phyloP scores from a whole-genome alignment of 257 asterid species.

The Solanum etuberosum region DNA sequence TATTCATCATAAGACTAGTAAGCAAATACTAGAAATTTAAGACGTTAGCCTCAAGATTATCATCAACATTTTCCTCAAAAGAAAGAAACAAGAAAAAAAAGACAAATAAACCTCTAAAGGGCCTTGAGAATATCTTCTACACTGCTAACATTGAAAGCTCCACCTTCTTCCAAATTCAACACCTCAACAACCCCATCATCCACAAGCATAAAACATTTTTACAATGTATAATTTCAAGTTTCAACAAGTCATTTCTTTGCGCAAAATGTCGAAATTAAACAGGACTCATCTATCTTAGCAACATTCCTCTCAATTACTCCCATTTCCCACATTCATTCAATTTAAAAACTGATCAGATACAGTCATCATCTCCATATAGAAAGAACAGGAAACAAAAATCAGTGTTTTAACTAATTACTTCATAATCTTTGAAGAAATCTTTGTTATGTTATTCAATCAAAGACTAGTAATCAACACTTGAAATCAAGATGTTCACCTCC shows the following conservation, averaged over 20 bases:
- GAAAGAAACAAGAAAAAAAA: neutral
- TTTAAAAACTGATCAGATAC: neutral
- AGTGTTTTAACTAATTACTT: neutral
- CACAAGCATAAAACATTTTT: neutral
- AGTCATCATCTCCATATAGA: neutral
- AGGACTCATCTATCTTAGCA: neutral
- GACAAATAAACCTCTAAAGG: slow-evolving; percentile 1
- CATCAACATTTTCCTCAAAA: slow-evolving; percentile 5
- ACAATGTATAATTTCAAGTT: neutral
- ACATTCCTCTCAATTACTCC: neutral
- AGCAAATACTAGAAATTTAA: neutral
- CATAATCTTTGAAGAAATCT: neutral
- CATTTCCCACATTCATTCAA: no score
- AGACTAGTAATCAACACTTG: neutral
- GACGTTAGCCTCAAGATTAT: neutral
- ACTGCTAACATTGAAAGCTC: neutral
- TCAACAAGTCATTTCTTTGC: neutral
- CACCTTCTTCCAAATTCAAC: neutral
- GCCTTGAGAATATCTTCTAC: slow-evolving; percentile 58
- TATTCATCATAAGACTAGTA: neutral
- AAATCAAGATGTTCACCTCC: neutral
- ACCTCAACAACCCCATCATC: neutral
- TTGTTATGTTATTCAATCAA: neutral
- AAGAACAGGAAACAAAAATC: neutral
- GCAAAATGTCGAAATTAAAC: neutral